Evolutionary conservation across 345 rosid genomes (phyloP), one percentile per base, ranked within the genome.

Genomic region (Euphorbia peplus): DNA sequence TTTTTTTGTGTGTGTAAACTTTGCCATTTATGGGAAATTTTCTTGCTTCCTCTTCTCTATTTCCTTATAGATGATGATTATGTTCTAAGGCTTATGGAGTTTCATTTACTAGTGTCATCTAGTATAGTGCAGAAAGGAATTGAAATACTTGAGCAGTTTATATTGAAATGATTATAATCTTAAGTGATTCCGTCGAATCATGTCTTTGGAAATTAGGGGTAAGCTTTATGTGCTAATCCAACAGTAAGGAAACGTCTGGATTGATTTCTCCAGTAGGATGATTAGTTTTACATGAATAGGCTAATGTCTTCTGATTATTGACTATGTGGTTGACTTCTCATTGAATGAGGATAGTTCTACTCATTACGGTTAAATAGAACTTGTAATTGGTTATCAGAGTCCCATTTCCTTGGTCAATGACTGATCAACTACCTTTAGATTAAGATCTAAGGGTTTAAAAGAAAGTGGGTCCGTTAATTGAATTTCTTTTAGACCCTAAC

Each of bases 1-100:
- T 37, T 54, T 55, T 9, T 39, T 52, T 67, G 24, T 54, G 3
- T 67, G 51, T 67, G 48, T 14, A 66, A 50, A 11, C 21, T 51
- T 51, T 8, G 21, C 58, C 19, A 32, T 52, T 32, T 32, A 37
- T 67, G 24, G 51, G 70, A 55, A 39, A 56, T 55, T 54, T 54
- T 44, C 3, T 16, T 3, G 46, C 21, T 25, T 66, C 37, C 16
- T 4, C 37, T 44, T 18, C 4, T 59, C 25, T 29, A 18, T 25
- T 16, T 28, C n/a, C 4, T 66, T 52, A 47, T 42, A 22, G 28
- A 19, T 65, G 42, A 26, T 28, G 55, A n/a, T 8, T 19, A 50
- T 19, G 10, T 9, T 52, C 41, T 22, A 53, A 22, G 8, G 19
- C 32, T 54, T 21, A 15, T 24, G 18, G 18, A 22, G 18, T 24